Conservation (phyloP, 1,284 basidiomycete species). For the Boletellus dicymbophilus region DNA sequence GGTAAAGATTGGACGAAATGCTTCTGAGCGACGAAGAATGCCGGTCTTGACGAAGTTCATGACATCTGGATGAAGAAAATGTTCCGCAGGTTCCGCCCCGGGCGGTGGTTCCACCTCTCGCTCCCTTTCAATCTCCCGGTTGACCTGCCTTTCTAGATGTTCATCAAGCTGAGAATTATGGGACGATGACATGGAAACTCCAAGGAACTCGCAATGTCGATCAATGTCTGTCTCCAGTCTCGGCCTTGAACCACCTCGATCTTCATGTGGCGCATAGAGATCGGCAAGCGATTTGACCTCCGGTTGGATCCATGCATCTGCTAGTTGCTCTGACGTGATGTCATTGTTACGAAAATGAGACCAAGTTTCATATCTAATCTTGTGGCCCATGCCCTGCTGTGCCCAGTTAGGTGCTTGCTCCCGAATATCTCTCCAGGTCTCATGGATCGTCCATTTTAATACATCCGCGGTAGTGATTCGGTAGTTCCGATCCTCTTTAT, state of each 20-base stretch:
- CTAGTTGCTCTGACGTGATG: constrained; percentile 12
- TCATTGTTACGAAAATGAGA: constrained; percentile 9
- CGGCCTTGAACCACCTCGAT: background rate
- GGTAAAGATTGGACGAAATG: constrained; percentile 2
- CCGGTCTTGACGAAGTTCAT: constrained; percentile 21
- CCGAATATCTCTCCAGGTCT: constrained; percentile 43
- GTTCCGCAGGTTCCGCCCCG: background rate
- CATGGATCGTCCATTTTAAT: constrained; percentile 42
- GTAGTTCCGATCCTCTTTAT: constrained; percentile 2
- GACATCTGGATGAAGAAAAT: constrained; percentile 11
- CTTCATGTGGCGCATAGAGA: constrained; percentile 29
- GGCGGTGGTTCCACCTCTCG: constrained; percentile 2
- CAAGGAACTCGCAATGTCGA: constrained; percentile 29
- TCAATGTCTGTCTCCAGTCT: constrained; percentile 21
- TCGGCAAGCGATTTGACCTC: constrained; percentile 39
- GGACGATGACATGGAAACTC: constrained; percentile 13
- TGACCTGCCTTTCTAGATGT: constrained; percentile 47
- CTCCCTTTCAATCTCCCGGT: constrained; percentile 41
- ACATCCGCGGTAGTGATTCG: constrained; percentile 34
- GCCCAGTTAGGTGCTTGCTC: constrained; percentile 42
- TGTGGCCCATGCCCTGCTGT: constrained; percentile 44
- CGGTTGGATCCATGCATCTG: constrained; percentile 33
- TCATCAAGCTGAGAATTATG: constrained; percentile 33
- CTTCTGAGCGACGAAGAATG: background rate
- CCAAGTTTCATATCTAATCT: constrained; percentile 34